These are phyloP conservation scores for Magnolia officinalis DNA, from an alignment of 164 flowering plant species.

Conservation along the genomic window DNA sequence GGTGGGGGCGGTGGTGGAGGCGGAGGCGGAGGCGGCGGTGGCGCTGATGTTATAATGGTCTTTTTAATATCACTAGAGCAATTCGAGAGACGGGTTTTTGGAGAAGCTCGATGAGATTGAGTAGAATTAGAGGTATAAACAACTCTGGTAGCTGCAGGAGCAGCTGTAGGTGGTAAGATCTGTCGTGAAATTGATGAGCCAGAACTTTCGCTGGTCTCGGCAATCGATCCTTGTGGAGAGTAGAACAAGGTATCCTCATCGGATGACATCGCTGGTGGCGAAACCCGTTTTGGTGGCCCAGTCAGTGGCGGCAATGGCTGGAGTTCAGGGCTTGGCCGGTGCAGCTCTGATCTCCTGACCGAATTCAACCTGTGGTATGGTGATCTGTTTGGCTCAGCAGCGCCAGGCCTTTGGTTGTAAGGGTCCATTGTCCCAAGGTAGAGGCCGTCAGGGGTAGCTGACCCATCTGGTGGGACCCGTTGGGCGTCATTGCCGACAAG, in stretches of 20 bases:
- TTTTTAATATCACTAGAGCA: constrained; percentile 47
- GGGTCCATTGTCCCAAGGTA: constrained; percentile 86
- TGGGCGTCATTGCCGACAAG: constrained; percentile 43
- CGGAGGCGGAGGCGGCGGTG: constrained; percentile 19
- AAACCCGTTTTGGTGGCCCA: constrained; percentile 31
- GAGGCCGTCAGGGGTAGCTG: constrained; percentile 51
- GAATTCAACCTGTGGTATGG: constrained; percentile 67
- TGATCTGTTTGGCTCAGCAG: constrained; percentile 34
- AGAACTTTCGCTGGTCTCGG: constrained; percentile 36
- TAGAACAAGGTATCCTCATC: constrained; percentile 70
- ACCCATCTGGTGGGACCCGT: constrained; percentile 26
- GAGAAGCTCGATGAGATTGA: constrained; percentile 68
- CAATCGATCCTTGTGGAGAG: constrained; percentile 58
- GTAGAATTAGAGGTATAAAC: constrained; percentile 21
- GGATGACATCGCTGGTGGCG: constrained; percentile 41
- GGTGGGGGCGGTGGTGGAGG: constrained; percentile 24
- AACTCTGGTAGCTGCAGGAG: neutral
- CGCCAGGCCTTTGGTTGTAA: constrained; percentile 19
- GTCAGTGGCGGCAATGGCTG: constrained; percentile 82
- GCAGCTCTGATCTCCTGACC: constrained; percentile 48
- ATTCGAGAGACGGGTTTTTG: constrained; percentile 51
- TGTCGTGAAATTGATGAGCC: constrained; percentile 34
- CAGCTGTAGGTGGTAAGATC: constrained; percentile 9
- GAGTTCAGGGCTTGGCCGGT: constrained; percentile 90
- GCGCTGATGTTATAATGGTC: constrained; percentile 15